Base-by-base conservation (phyloP, 805 yeast species). In the Saccharomycopsis sp. region DNA sequence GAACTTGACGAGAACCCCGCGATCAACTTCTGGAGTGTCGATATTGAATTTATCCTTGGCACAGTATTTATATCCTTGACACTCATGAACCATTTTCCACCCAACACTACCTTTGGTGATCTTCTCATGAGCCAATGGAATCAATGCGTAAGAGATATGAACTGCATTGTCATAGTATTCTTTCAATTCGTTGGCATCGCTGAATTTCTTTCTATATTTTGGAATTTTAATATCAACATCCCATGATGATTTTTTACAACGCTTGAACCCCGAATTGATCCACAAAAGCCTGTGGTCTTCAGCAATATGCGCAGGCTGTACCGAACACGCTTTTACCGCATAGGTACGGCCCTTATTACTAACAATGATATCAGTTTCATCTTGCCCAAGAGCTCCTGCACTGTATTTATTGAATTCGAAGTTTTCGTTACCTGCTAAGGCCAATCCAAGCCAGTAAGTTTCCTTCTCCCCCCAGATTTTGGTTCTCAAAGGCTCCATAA, bases 401-500 rank as follows among this genome's bases (percentile, higher is more conserved):
- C 79, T 73, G 64, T 74, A 68, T 3, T 69, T 58, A 65, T 83
- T 84, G 66, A 84, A 78, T 34, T 68, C 70, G 63, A 80, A 83
- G 20, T 70, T 68, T 59, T 81, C 83, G 66, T 82, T 81, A 14
- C 88, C 85, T 58, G 75, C 73, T 58, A 78, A 68, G 24, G 79
- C 75, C 68, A 82, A 72, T 1, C 85, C 86, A 22, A 84, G 66
- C 89, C 89, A 84, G 64, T 83, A 80, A 63, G 84, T 72, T 64
- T 84, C 89, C 62, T 84, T 84, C 62, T 84, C 89, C 20, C 88
- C 88, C 79, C 85, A 84, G 12, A 81, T 73, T 8, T 84, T 78
- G 2, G 56, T 1, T 78, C 80, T 77, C 0, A 78, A 72, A 66
- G 24, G 75, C 71, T 19, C 68, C 69, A 75, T 75, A 17, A 75